These are phyloP conservation scores for Beauveria varroae DNA, from an alignment of 2,329 filamentous ascomycete species.

Conservation along the genomic window DNA sequence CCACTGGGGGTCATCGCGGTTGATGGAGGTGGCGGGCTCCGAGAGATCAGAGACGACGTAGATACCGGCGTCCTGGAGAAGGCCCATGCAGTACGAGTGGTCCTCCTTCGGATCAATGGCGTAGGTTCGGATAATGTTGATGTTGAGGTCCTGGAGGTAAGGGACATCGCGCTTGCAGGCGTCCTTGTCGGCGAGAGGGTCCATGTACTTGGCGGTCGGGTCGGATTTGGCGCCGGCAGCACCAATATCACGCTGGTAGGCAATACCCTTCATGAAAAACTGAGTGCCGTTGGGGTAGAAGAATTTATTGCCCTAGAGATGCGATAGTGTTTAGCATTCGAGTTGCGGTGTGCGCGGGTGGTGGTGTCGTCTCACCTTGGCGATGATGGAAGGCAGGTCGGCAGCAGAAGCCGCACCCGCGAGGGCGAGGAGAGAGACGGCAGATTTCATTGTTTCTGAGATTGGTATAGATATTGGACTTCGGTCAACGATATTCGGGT, in stretches of 20 bases:
- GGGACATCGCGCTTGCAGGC: constrained; percentile 81
- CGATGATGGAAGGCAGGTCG: constrained; percentile 51
- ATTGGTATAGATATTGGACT: constrained; percentile 1
- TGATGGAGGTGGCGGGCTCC: constrained; percentile 75
- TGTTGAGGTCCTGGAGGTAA: constrained; percentile 67
- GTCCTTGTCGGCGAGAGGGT: constrained; percentile 68
- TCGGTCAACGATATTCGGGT: neutral
- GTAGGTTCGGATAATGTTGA: constrained; percentile 94
- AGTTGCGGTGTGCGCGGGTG: neutral
- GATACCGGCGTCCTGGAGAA: constrained; percentile 78
- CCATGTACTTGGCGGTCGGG: constrained; percentile 51
- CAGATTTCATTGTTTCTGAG: constrained; percentile 11
- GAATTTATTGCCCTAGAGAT: constrained; percentile 66
- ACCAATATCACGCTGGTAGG: constrained; percentile 79
- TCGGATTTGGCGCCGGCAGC: constrained; percentile 43
- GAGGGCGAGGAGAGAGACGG: constrained; percentile 30
- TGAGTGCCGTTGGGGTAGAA: constrained; percentile 70
- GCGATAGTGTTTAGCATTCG: constrained; percentile 3
- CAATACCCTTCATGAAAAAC: constrained; percentile 82
- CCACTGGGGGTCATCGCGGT: constrained; percentile 74
- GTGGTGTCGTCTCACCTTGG: constrained; percentile 48
- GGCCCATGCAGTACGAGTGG: constrained; percentile 78
- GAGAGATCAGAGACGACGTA: constrained; percentile 91
- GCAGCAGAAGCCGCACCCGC: constrained; percentile 34
- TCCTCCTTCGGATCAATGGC: constrained; percentile 73